These are phyloP conservation scores for Chaetomiaceae sp. DNA, from an alignment of 2,329 filamentous ascomycete genomes.

Conservation along the genomic window DNA sequence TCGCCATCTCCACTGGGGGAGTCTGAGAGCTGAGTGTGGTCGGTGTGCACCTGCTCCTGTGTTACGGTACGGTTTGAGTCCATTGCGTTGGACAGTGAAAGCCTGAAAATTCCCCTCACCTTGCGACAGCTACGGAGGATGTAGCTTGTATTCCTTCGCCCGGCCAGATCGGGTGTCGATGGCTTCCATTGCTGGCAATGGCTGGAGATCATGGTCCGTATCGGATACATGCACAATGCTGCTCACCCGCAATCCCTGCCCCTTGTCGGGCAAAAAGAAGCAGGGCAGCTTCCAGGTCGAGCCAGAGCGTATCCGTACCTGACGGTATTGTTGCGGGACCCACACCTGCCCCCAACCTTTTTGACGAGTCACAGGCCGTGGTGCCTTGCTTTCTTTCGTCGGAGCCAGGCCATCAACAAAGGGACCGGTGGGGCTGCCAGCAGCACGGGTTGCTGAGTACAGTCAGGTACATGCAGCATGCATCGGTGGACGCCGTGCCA, in stretches of 20 bases:
- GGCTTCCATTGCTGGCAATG: constrained; percentile 1
- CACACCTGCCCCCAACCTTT: constrained; percentile 12
- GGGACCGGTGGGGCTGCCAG: constrained; percentile 9
- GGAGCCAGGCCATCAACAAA: constrained; percentile 16
- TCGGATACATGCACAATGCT: constrained; percentile 24
- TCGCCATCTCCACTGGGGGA: constrained; percentile 3
- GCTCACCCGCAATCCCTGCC: constrained; percentile 28
- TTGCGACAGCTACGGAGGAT: too few species aligned
- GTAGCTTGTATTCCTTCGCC: not conserved
- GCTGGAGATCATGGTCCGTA: constrained; percentile 15
- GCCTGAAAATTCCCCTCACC: too few species aligned
- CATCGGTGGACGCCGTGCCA: constrained; percentile 6
- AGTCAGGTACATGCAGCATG: constrained; percentile 2
- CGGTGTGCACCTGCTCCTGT: too few species aligned
- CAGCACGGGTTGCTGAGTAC: not conserved
- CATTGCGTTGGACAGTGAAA: too few species aligned
- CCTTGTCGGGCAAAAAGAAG: constrained; percentile 24
- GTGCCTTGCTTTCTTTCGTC: constrained; percentile 13
- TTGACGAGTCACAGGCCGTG: constrained; percentile 16
- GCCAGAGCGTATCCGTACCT: constrained; percentile 19
- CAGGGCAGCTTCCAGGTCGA: constrained; percentile 2
- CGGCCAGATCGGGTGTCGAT: constrained; percentile 7
- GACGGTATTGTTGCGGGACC: constrained; percentile 17
- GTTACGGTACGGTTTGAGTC: too few species aligned
- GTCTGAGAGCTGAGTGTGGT: not conserved